Conservation (phyloP, 164 flowering plant genomes). For the Brasenia schreberi region DNA sequence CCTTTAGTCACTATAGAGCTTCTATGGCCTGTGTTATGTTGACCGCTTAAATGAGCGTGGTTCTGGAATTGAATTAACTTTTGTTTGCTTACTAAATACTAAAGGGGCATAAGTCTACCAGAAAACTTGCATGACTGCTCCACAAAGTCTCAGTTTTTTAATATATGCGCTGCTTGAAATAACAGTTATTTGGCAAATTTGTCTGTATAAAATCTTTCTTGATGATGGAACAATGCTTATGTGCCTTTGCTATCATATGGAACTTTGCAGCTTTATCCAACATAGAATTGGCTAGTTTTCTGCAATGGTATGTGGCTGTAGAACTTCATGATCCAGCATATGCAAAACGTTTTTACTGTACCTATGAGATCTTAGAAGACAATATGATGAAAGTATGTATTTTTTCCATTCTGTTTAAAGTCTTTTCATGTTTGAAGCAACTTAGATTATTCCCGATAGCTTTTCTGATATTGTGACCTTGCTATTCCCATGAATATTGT, state of each 20-base stretch:
- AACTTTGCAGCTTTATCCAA: slow-evolving; percentile 60
- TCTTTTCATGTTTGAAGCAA: neutral
- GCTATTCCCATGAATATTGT: neutral
- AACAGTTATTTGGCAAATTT: neutral
- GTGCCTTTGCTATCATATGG: neutral
- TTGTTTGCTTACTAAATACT: too few relatives aligned
- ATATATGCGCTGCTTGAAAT: too few relatives aligned
- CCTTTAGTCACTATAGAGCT: too few relatives aligned
- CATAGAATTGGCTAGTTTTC: slow-evolving; percentile 97
- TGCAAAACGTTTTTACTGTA: slow-evolving; percentile 84
- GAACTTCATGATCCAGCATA: slow-evolving; percentile 95
- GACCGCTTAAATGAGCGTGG: too few relatives aligned
- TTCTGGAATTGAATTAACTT: too few relatives aligned
- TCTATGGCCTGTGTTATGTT: too few relatives aligned
- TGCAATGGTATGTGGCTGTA: slow-evolving; percentile 96
- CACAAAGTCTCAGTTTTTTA: too few relatives aligned
- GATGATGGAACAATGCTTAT: neutral
- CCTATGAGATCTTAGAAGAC: slow-evolving; percentile 86
- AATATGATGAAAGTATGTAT: slow-evolving; percentile 70
- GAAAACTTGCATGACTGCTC: too few relatives aligned
- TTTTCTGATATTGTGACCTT: neutral
- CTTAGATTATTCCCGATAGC: neutral
- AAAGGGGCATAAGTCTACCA: too few relatives aligned
- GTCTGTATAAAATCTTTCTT: slow-evolving; percentile 9
- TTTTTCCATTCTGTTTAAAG: neutral